Evolutionary conservation across 2,329 filamentous ascomycete genomes (phyloP), one percentile per base, ranked within the genome.

Genomic region (Pseudonectria foliicola): DNA sequence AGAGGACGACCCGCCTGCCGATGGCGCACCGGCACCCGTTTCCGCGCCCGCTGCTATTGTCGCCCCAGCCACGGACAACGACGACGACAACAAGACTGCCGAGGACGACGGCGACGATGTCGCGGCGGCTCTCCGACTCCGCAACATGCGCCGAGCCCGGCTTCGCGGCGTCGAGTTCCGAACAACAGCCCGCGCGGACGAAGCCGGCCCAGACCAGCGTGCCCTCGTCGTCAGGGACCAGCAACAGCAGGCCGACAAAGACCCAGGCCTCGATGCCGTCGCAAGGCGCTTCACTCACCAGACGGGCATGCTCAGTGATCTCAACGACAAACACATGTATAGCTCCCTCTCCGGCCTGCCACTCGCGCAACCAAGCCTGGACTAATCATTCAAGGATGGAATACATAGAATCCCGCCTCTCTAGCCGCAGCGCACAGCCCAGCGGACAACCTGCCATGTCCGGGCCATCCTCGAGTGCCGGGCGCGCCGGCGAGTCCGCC

Each of bases 321-420:
- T 75, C 14, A 71, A 80, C 43, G 82, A 88, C 57, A 81, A 70
- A 62, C 83, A 89, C 65, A 86, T 90, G 85, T 90, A 73, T 79
- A 81, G 45, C 37, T 25, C 35, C 32, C 30, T 37, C 29, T 37
- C 23, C 14, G 18, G 13, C 30, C 31, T 15, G 25, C 25, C 7
- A 16, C 33, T 27, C 15, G 34, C 13, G 25, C 29, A 27, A 27
- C 37, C 35, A 43, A 35, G 35, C 41, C 36, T 34, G 26, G 29
- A 44, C 83, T 88, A 77, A 88, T 77, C 65, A 68, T 73, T 70
- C 67, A 77, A 88, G 84, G 82, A 82, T 77, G 71, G 77, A 81
- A 65, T 89, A 85, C 64, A 80, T 89, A 87, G 84, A 88, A 69
- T 80, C 82, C 49, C 78, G 82, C 62, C 66, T 88, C 60, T 80